These are phyloP conservation scores for Agaricus blazei DNA, from an alignment of 768 basidiomycete genomes.

Conservation along the genomic window DNA sequence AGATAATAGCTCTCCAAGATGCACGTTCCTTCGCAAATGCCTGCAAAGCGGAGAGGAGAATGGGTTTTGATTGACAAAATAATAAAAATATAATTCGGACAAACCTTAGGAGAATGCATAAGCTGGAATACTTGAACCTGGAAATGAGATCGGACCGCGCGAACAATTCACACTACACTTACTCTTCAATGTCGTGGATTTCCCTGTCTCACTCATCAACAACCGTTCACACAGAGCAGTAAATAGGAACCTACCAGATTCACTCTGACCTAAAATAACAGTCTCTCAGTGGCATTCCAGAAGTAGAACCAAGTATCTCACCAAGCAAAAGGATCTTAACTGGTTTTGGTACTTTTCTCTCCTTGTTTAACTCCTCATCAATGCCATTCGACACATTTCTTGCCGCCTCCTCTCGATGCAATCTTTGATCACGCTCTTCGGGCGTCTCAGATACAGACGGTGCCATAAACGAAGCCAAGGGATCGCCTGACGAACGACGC, in stretches of 20 bases:
- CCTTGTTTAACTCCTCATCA: constrained; percentile 53
- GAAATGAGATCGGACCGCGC: background rate
- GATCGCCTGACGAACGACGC: constrained; percentile 28
- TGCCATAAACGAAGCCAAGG: constrained; percentile 39
- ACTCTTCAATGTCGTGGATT: constrained; percentile 7
- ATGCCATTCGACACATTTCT: constrained; percentile 57
- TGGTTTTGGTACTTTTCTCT: constrained; percentile 42
- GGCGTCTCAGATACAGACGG: constrained; percentile 50
- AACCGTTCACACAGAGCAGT: background rate
- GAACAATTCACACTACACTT: background rate
- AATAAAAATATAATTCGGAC: constrained; percentile 8
- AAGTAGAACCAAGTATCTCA: constrained; percentile 20
- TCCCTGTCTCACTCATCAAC: background rate
- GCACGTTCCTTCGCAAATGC: constrained; percentile 55
- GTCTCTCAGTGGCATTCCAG: background rate
- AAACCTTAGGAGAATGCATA: constrained; percentile 55
- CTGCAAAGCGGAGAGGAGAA: constrained; percentile 19
- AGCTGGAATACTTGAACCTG: constrained; percentile 50
- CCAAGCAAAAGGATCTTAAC: constrained; percentile 60
- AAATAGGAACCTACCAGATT: constrained; percentile 55
- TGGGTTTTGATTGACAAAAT: background rate
- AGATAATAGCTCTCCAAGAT: constrained; percentile 64
- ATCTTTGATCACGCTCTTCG: constrained; percentile 37
- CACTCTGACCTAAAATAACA: constrained; percentile 57
- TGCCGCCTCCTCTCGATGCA: constrained; percentile 45